Evolutionary conservation across 192 early-diverging fungal genomes (phyloP).

Genomic region (Chytriomyces hyalinus): DNA sequence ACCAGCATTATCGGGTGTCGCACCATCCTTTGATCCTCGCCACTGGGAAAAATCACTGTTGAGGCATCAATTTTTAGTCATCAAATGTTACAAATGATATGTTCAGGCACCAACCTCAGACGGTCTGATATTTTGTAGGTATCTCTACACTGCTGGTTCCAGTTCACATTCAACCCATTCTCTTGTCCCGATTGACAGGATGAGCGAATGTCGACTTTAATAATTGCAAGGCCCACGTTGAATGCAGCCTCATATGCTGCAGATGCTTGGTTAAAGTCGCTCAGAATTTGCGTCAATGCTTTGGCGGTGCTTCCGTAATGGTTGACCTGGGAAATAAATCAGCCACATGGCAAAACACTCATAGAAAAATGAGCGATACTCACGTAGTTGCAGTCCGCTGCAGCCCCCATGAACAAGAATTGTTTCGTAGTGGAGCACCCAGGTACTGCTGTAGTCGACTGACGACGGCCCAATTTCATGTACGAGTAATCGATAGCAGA

Average conservation of each 20-base stretch:
- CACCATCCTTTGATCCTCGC: constrained; percentile 68
- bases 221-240: constrained; percentile 83
- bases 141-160: constrained; percentile 80
- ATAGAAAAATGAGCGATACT: not conserved
- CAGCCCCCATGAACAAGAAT: constrained; percentile 55
- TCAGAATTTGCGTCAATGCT: constrained; percentile 70
- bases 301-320: constrained; percentile 42
- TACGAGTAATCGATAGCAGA: no score
- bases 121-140: constrained; percentile 73
- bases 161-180: constrained; percentile 43
- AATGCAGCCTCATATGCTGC: constrained; percentile 83
- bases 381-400: constrained; percentile 60
- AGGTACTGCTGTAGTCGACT: constrained; percentile 3
- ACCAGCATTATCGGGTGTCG: constrained; percentile 68
- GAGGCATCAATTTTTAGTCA: no score
- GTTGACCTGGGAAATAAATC: constrained; percentile 3
- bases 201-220: constrained; percentile 75
- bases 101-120: constrained; percentile 49
- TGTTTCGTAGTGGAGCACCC: constrained; percentile 25
- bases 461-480: not conserved
- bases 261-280: constrained; percentile 82
- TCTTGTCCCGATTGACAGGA: constrained; percentile 39
- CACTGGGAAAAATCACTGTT: constrained; percentile 84
- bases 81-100: not conserved
- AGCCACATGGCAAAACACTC: not conserved